Evolutionary conservation across 306 rosid genomes (phyloP), one percentile per base, ranked within the genome.

Genomic region (Malus orientalis): DNA sequence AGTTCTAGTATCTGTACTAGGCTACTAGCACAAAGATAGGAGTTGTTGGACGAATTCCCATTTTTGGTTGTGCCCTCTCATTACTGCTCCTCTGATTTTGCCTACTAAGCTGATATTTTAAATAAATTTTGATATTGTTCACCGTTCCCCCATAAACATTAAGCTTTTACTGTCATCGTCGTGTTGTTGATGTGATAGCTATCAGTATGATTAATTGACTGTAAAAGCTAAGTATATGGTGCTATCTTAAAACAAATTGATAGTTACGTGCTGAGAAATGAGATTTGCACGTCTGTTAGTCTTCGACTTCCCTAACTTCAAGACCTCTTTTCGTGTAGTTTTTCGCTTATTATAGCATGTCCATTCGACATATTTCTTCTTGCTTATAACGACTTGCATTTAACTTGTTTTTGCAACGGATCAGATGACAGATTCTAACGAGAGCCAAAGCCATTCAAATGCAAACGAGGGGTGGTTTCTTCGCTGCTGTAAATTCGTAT

Each of bases 401-500:
- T 18, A 25, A 51, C 25, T 13, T 57, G 66, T 15, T 14, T 22
- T n/a, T 42, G 18, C 20, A 65, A 72, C 57, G 10, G 65, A 51
- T 67, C 3, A 2, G 70, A 23, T 44, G 11, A 51, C 71, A 62
- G 69, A 42, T 51, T 11, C 67, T 22, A 51, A 73, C 29, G 36
- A 40, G 73, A 47, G 73, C 25, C 1, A 30, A 75, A 44, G 67
- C 77, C 71, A n/a, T 70, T 74, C 58, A 6, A 13, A 62, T 4
- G 67, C 40, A 9, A 60, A 67, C 61, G 38, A 51, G 62, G 60
- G 78, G 20, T 54, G 6, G 29, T 45, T 45, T 45, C 36, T 14
- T 76, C 32, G 69, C 58, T 47, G 80, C 67, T 75, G 81, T 78
- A 82, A 61, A 83, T 76, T 76, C 22, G 23, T 8, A 3, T 8